These are phyloP conservation scores for Nitzschia sp. DNA, from an alignment of 108 stramenopile species.

Conservation along the genomic window DNA sequence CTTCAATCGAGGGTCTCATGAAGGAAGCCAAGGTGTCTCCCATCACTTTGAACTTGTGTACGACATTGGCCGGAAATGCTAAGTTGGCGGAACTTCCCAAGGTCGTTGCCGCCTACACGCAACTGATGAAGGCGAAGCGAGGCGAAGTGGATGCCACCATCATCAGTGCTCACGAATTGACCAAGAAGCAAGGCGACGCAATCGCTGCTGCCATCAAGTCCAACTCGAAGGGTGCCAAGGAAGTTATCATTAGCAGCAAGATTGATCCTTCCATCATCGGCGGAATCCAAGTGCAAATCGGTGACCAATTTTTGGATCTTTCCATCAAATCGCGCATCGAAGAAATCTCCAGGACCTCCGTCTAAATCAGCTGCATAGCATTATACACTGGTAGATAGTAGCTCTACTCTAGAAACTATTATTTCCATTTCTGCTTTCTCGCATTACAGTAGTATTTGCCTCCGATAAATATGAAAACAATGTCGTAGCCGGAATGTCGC, in stretches of 20 bases:
- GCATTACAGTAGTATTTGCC: too few relatives aligned
- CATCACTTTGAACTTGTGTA: slow-evolving; percentile 89
- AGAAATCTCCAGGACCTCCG: slow-evolving; percentile 69
- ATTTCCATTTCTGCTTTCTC: too few relatives aligned
- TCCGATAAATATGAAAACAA: too few relatives aligned
- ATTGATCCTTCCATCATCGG: slow-evolving; percentile 92
- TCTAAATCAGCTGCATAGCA: slow-evolving; percentile 37
- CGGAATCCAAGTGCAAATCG: slow-evolving; percentile 96
- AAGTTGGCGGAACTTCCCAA: slow-evolving; percentile 75
- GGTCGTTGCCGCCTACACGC: slow-evolving; percentile 69
- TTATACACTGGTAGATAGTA: background rate
- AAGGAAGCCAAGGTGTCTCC: slow-evolving; percentile 56
- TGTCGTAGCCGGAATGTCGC: too few relatives aligned
- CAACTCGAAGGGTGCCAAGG: slow-evolving; percentile 73
- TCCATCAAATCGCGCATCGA: slow-evolving; percentile 90
- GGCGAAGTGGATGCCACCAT: slow-evolving; percentile 95
- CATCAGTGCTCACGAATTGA: slow-evolving; percentile 80
- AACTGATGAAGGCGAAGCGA: slow-evolving; percentile 94
- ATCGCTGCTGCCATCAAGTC: slow-evolving; percentile 84
- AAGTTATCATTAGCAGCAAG: slow-evolving; percentile 75
- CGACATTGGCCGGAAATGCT: slow-evolving; percentile 93
- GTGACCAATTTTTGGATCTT: slow-evolving; percentile 97
- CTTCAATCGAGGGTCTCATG: slow-evolving; percentile 57
- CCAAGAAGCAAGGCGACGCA: slow-evolving; percentile 60
- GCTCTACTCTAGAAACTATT: background rate